Conservation (phyloP, 257 asterid species). For the Solanum chiquidenum region DNA sequence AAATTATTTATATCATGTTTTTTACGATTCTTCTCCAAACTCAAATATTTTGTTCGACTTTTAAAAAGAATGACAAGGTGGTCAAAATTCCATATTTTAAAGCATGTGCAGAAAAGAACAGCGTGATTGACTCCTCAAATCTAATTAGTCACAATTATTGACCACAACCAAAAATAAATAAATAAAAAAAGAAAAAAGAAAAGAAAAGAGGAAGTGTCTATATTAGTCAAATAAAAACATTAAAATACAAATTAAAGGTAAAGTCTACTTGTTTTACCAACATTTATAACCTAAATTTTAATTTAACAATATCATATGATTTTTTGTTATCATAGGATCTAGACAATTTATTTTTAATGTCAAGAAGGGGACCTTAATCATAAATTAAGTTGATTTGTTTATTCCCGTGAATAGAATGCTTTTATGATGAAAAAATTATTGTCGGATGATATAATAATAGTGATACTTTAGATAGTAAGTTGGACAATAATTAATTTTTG, state of each 20-base stretch:
- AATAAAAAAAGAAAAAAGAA: rapidly evolving
- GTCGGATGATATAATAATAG: neutral
- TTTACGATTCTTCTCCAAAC: rapidly evolving
- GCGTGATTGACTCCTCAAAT: neutral
- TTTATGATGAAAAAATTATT: neutral
- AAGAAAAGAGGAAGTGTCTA: neutral
- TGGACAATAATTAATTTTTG: neutral
- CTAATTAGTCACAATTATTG: neutral
- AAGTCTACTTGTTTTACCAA: neutral
- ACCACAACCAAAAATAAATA: neutral
- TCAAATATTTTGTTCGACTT: neutral
- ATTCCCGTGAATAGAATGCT: neutral
- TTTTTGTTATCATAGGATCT: neutral
- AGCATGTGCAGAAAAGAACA: neutral
- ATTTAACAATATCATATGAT: neutral
- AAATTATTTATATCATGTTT: neutral
- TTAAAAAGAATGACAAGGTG: neutral
- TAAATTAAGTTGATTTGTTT: neutral
- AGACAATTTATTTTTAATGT: neutral
- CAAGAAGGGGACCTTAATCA: neutral
- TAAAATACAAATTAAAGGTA: neutral
- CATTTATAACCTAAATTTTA: neutral
- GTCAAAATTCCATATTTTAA: neutral
- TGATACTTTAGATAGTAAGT: neutral
- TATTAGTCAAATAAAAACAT: neutral